phyloP scores from a whole-genome alignment of 345 rosid genomes.

The Chamaenerion angustifolium region DNA sequence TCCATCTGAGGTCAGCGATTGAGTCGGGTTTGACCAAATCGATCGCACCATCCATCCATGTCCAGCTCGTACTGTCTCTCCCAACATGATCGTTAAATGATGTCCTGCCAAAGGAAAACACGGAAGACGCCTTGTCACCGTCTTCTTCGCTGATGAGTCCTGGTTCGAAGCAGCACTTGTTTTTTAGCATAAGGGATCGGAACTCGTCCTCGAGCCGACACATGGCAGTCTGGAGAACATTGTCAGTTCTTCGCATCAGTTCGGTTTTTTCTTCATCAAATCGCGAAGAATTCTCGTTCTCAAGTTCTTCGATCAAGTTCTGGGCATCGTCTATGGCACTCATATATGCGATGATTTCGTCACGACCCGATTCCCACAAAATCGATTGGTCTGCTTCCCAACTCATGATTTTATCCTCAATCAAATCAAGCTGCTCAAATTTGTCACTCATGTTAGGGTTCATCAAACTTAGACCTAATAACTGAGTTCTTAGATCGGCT shows the following conservation, averaged over 20 bases:
- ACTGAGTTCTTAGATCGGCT: conserved; percentile 42
- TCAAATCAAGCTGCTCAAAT: conserved; percentile 30
- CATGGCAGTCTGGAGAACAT: conserved; percentile 78
- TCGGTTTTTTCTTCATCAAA: conserved; percentile 21
- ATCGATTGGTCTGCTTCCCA: conserved; percentile 61
- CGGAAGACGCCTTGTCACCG: conserved; percentile 26
- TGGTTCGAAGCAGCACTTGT: conserved; percentile 53
- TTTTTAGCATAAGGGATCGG: conserved; percentile 49
- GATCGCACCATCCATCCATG: conserved; percentile 31
- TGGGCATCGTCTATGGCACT: conserved; percentile 41
- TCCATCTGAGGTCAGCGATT: conserved; percentile 52
- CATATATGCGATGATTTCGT: conserved; percentile 38
- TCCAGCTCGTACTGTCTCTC: conserved; percentile 45
- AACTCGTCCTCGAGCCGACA: conserved; percentile 83
- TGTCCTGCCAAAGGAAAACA: conserved; percentile 40
- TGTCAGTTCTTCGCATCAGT: conserved; percentile 45
- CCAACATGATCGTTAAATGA: conserved; percentile 39
- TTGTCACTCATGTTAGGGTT: conserved; percentile 17
- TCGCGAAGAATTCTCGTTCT: conserved; percentile 22
- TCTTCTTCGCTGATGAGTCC: conserved; percentile 65
- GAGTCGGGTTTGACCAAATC: conserved; percentile 60
- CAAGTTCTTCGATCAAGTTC: conserved; percentile 38
- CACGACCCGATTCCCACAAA: conserved; percentile 58
- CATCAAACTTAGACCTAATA: conserved; percentile 29
- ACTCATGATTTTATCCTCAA: conserved; percentile 52